Conservation (phyloP, 202 grass and related monocot species). For the Eragrostis tef region DNA sequence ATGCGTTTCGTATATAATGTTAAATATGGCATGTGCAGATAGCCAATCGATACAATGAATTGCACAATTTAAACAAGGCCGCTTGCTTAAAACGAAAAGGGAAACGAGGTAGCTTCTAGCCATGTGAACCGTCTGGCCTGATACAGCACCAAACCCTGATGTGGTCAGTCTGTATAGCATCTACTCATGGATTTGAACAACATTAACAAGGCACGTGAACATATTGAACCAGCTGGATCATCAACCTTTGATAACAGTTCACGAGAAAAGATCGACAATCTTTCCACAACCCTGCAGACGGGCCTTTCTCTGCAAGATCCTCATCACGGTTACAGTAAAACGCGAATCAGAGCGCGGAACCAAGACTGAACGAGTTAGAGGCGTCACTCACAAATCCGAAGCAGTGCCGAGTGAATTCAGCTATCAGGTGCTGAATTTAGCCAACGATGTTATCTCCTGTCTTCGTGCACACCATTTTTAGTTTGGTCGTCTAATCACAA, state of each 20-base stretch:
- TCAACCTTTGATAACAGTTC: neutral
- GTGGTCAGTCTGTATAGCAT: neutral
- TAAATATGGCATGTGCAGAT: slow-evolving; percentile 26
- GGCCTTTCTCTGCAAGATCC: slow-evolving; percentile 55
- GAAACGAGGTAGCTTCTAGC: too few relatives aligned
- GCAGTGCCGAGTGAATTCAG: neutral
- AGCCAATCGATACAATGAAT: slow-evolving; percentile 1
- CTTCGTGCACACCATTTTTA: too few relatives aligned
- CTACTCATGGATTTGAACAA: slow-evolving; percentile 28
- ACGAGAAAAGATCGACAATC: too few relatives aligned
- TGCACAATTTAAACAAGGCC: slow-evolving; percentile 28
- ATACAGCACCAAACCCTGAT: neutral
- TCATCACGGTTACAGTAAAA: slow-evolving; percentile 73
- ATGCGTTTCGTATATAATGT: neutral
- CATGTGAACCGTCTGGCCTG: too few relatives aligned
- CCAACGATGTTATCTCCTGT: neutral
- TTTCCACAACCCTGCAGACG: slow-evolving; percentile 45
- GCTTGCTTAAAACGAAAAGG: neutral
- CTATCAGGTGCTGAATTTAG: neutral
- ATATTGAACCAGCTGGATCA: neutral
- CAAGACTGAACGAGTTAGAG: slow-evolving; percentile 57
- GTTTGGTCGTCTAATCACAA: neutral
- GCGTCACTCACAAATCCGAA: slow-evolving; percentile 41
- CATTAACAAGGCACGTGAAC: neutral
- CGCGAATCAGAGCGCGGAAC: slow-evolving; percentile 66